Conservation (phyloP, 1,284 basidiomycete genomes). For the Malassezia equina region DNA sequence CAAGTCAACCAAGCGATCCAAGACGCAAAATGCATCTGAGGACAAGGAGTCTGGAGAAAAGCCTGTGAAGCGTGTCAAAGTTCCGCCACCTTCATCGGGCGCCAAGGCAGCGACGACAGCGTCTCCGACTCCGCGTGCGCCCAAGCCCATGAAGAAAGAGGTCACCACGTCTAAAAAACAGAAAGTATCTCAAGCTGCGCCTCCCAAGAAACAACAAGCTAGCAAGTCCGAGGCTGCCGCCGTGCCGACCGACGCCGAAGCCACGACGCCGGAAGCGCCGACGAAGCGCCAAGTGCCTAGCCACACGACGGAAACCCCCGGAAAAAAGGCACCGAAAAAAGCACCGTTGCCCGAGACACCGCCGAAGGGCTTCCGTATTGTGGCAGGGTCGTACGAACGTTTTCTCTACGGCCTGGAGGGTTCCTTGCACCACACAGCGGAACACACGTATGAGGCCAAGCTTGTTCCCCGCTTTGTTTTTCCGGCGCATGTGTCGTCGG, state of each 20-base stretch:
- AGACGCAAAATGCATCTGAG: neutral
- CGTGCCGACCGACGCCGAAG: neutral
- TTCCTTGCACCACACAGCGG: constrained; percentile 49
- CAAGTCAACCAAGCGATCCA: constrained; percentile 6
- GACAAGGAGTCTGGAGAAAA: neutral
- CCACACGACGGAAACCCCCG: too few relatives aligned
- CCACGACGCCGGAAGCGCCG: neutral
- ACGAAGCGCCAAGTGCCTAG: neutral
- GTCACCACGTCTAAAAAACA: neutral
- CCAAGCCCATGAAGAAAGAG: neutral
- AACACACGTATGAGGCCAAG: constrained; percentile 30
- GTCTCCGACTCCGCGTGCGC: neutral
- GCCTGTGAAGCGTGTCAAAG: neutral
- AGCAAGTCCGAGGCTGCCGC: neutral
- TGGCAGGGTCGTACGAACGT: constrained; percentile 90
- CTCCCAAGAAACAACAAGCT: neutral
- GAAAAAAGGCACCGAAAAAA: neutral
- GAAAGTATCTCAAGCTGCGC: neutral
- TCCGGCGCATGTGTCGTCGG: constrained; percentile 85
- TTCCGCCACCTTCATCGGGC: neutral
- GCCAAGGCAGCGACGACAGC: neutral
- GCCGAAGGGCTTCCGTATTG: constrained; percentile 49
- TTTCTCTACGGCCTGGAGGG: constrained; percentile 82
- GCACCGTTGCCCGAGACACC: neutral
- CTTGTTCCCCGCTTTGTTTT: constrained; percentile 83